These are phyloP conservation scores for Nothopassalora personata DNA, from an alignment of 2,329 filamentous ascomycete genomes.

Conservation along the genomic window DNA sequence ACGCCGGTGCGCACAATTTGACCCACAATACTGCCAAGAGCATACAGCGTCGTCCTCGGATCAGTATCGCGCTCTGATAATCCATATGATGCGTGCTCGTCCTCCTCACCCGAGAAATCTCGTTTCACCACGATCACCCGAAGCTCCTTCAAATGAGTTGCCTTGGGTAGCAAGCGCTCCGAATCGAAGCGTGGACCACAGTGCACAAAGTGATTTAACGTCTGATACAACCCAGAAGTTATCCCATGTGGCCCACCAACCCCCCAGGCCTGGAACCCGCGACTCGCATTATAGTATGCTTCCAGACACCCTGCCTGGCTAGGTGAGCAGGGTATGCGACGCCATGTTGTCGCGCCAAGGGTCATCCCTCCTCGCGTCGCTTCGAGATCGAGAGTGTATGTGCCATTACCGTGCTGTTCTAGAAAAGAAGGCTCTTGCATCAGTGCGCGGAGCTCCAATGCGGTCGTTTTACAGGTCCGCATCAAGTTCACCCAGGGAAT, in stretches of 20 bases:
- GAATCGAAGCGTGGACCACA: slow-evolving; percentile 17
- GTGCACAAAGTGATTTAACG: slow-evolving; percentile 19
- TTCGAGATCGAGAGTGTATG: slow-evolving; percentile 15
- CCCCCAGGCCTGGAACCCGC: slow-evolving; percentile 14
- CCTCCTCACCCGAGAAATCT: neutral
- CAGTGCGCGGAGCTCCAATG: slow-evolving; percentile 12
- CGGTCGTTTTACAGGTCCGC: slow-evolving; percentile 16
- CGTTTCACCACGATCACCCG: slow-evolving; percentile 12
- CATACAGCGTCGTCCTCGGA: slow-evolving; percentile 13
- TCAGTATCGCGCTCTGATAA: slow-evolving; percentile 13
- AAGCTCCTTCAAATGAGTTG: slow-evolving; percentile 16
- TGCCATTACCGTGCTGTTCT: slow-evolving; percentile 2
- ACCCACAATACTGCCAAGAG: slow-evolving; percentile 15
- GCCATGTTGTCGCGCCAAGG: slow-evolving; percentile 14
- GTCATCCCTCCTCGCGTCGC: slow-evolving; percentile 7
- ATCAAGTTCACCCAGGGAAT: slow-evolving; percentile 20
- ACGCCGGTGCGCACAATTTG: slow-evolving; percentile 14
- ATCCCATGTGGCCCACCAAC: slow-evolving; percentile 16
- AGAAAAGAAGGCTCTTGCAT: slow-evolving; percentile 8
- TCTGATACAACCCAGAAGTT: slow-evolving; percentile 16
- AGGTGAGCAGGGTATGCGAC: slow-evolving; percentile 18
- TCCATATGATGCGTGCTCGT: slow-evolving; percentile 5
- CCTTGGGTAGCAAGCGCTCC: neutral
- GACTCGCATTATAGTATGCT: slow-evolving; percentile 11
- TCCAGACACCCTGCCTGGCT: slow-evolving; percentile 6